A percentile compares a stretch with the other conserved stretches of the same genome.
phyloP scores from a whole-genome alignment of 179 eudicot species.

The Patellifolia procumbens region DNA sequence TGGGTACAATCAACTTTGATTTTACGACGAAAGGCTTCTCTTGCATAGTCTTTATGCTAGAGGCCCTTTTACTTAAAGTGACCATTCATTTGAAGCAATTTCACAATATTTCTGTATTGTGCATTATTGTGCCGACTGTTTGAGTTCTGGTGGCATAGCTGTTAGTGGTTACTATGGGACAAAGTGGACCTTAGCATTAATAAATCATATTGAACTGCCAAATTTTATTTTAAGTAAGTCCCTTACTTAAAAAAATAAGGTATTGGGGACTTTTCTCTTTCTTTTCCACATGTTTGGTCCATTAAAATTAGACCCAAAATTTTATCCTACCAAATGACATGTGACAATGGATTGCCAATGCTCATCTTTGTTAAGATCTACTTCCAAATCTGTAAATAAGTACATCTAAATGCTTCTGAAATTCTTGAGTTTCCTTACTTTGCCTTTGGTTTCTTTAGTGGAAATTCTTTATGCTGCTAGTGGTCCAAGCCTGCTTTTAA shows the following conservation, averaged over 20 bases:
- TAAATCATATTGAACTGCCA: not conserved
- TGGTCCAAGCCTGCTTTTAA: constrained; percentile 16
- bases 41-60: not conserved
- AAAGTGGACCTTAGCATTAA: constrained; percentile 16
- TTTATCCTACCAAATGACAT: constrained; percentile 8
- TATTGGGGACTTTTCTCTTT: not conserved
- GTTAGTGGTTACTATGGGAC: constrained; percentile 1
- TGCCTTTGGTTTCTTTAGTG: not conserved
- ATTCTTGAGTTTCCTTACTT: constrained; percentile 6
- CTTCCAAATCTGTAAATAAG: constrained; percentile 2
- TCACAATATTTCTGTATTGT: not conserved
- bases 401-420: constrained; percentile 7
- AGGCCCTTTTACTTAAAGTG: constrained; percentile 8
- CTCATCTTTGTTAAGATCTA: constrained; percentile 17
- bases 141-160: constrained; percentile 22
- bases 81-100: constrained; percentile 16
- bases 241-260: not conserved
- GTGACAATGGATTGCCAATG: constrained; percentile 16
- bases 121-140: constrained; percentile 14
- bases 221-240: constrained; percentile 5
- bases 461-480: not conserved
- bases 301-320: not conserved
- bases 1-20: constrained; percentile 17
- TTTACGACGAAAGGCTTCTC: not conserved
- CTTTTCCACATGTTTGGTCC: constrained; percentile 22